A percentile compares a stretch with the other conserved stretches of the same genome.
These are phyloP conservation scores for Nemania sp. DNA, from an alignment of 2,329 filamentous ascomycete species.

Conservation along the genomic window DNA sequence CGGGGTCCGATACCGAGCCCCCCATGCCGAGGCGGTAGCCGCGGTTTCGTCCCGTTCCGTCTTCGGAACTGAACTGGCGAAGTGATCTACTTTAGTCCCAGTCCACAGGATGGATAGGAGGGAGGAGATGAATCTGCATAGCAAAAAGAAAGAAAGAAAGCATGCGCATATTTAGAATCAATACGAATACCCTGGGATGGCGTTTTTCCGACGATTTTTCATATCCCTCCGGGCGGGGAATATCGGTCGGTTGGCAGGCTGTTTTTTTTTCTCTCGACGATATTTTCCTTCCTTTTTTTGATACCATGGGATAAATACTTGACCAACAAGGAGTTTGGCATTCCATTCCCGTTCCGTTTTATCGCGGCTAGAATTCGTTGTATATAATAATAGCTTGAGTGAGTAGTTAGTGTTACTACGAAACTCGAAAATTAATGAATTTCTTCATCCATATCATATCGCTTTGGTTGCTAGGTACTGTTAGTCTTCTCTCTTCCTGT, in stretches of 20 bases:
- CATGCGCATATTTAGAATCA: not conserved
- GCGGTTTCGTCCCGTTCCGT: no score
- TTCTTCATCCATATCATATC: no score
- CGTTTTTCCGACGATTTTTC: not conserved
- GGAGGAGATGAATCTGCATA: no score
- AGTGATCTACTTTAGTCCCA: no score
- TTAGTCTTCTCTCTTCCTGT: no score
- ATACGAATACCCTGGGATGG: conserved; percentile 11
- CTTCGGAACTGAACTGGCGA: no score
- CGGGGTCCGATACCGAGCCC: not conserved
- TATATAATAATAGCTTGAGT: no score
- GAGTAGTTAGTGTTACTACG: no score
- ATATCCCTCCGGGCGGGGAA: not conserved
- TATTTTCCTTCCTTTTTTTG: not conserved
- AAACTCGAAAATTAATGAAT: no score
- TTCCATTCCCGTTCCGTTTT: not conserved
- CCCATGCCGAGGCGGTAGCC: conserved; percentile 22
- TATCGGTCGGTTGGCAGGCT: not conserved
- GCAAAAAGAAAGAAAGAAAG: not conserved
- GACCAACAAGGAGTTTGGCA: not conserved
- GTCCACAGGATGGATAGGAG: no score
- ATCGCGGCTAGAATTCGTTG: no score
- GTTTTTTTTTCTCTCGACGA: not conserved
- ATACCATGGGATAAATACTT: not conserved
- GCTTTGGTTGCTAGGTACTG: no score